Conservation (phyloP, 2,329 filamentous ascomycete species). For the Sclerotinia nivalis region DNA sequence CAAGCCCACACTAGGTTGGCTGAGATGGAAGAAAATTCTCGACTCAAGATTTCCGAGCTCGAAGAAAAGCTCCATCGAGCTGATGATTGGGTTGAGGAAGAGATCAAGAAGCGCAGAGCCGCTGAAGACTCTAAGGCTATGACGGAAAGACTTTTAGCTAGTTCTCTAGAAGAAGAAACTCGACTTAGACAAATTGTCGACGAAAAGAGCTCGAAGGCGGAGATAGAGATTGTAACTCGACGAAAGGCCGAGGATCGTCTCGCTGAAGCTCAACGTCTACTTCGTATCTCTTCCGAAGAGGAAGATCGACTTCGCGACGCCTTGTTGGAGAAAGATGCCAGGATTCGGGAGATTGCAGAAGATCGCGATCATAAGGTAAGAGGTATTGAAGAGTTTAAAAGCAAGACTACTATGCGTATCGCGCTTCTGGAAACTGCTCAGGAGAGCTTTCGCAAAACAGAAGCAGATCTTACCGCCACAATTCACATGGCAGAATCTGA, state of each 20-base stretch:
- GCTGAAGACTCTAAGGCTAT: slow-evolving; percentile 66
- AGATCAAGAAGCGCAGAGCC: slow-evolving; percentile 61
- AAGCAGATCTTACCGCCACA: slow-evolving; percentile 57
- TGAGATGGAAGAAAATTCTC: slow-evolving; percentile 43
- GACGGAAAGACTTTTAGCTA: slow-evolving; percentile 54
- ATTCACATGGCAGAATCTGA: slow-evolving; percentile 56
- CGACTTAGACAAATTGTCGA: slow-evolving; percentile 65
- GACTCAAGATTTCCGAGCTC: slow-evolving; percentile 56
- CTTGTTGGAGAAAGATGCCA: slow-evolving; percentile 67
- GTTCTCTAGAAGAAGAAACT: slow-evolving; percentile 68
- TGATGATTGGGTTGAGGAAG: slow-evolving; percentile 63
- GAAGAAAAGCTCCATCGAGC: slow-evolving; percentile 67
- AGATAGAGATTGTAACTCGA: slow-evolving; percentile 63
- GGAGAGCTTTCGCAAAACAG: slow-evolving; percentile 54
- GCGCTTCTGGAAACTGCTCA: slow-evolving; percentile 70
- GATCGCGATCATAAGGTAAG: slow-evolving; percentile 69
- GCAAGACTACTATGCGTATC: slow-evolving; percentile 60
- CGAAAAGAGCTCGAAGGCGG: slow-evolving; percentile 56
- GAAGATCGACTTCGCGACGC: slow-evolving; percentile 66
- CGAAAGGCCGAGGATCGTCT: slow-evolving; percentile 71
- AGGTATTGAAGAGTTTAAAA: slow-evolving; percentile 55
- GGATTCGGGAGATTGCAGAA: slow-evolving; percentile 66
- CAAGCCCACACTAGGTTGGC: slow-evolving; percentile 53
- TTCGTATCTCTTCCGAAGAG: slow-evolving; percentile 71
- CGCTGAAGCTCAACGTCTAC: slow-evolving; percentile 68